Conservation (phyloP, 75 land plant species). For the Sequoia sempervirens region DNA sequence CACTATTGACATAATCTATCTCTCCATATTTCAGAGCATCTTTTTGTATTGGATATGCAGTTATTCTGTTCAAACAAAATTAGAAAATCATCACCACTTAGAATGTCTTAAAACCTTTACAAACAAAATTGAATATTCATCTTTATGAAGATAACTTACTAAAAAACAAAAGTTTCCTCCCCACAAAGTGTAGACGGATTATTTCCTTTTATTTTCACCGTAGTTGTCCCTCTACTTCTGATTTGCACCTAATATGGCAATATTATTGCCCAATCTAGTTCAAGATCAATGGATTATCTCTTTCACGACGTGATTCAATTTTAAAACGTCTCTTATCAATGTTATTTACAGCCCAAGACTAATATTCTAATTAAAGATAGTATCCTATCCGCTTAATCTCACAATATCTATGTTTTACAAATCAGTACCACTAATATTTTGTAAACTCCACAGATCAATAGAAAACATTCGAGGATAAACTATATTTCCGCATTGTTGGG, state of each 20-base stretch:
- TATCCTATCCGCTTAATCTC: background rate
- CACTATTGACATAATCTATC: conserved; percentile 81
- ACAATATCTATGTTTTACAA: background rate
- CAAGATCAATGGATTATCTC: background rate
- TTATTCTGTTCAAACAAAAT: conserved; percentile 35
- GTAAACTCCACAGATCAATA: background rate
- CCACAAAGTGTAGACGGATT: no score
- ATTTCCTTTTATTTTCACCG: background rate
- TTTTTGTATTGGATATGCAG: conserved; percentile 51
- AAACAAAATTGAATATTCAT: background rate
- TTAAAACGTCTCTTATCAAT: background rate
- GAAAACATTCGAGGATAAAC: background rate
- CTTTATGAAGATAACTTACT: no score
- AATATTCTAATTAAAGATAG: background rate
- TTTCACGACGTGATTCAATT: background rate
- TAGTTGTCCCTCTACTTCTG: background rate
- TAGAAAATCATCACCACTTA: background rate
- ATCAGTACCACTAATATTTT: no score
- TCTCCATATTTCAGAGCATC: conserved; percentile 64
- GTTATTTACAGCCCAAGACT: background rate
- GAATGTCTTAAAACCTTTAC: background rate
- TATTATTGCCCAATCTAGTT: background rate
- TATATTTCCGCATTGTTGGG: background rate
- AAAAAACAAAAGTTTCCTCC: no score
- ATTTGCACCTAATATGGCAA: background rate